Conservation (phyloP, 2,329 filamentous ascomycete genomes). For the Claviceps fusiformis region DNA sequence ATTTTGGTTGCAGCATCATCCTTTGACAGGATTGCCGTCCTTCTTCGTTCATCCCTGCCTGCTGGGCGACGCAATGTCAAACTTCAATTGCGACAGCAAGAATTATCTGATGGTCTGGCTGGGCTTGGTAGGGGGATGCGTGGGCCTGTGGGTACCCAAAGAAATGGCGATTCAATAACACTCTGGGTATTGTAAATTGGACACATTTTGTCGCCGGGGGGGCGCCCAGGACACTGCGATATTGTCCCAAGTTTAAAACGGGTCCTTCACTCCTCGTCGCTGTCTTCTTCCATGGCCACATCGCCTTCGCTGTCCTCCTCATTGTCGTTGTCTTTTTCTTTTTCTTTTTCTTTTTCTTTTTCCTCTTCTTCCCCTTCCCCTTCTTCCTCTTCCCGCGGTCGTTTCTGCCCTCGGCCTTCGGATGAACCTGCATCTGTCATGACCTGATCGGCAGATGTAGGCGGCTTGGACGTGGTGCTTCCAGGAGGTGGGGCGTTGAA, state of each 20-base stretch:
- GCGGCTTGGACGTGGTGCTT: conserved; percentile 35
- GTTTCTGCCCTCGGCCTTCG: conserved; percentile 53
- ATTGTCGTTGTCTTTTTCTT: conserved; percentile 33
- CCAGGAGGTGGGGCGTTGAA: conserved; percentile 55
- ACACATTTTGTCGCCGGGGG: neutral
- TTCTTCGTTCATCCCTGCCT: conserved; percentile 93
- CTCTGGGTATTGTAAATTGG: conserved; percentile 3
- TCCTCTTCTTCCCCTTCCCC: no score
- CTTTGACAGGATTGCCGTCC: conserved; percentile 59
- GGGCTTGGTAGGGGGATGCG: conserved; percentile 68
- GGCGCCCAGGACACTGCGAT: neutral
- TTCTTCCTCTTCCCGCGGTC: conserved; percentile 51
- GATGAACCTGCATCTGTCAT: conserved; percentile 38
- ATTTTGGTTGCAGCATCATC: conserved; percentile 55
- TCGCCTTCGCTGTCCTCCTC: conserved; percentile 57
- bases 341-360: no score
- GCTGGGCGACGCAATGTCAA: conserved; percentile 66
- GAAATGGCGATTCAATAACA: conserved; percentile 41
- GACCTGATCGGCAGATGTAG: conserved; percentile 29
- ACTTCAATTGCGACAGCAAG: conserved; percentile 45
- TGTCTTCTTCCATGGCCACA: conserved; percentile 56
- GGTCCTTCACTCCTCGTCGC: conserved; percentile 51
- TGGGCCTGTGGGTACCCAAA: conserved; percentile 65
- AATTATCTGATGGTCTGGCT: conserved; percentile 81
- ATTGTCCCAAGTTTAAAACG: neutral